Evolutionary conservation across 2,329 filamentous ascomycete species (phyloP), one percentile per base, ranked within the genome.

Genomic region (Diaporthe sp.): DNA sequence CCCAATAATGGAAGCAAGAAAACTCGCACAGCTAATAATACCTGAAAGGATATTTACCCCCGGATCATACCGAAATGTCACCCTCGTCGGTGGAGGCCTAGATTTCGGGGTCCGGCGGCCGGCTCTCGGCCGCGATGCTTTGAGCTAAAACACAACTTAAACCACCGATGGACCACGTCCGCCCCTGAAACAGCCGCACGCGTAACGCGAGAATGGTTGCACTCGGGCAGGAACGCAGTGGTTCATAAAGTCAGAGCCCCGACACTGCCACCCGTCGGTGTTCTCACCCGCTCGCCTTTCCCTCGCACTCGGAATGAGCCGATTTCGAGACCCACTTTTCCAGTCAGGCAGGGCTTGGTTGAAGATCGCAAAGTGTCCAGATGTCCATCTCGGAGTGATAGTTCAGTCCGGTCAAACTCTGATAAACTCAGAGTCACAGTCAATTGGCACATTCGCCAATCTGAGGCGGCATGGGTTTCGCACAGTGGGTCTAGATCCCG

Each of bases 351-450:
- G 35, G 42, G 13, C n/a, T 52, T 25, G 61, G 28, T 25, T 25
- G 61, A 42, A 52, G 28, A 50, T 52, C 61, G 22, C 45, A 45
- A 12, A 35, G 58, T 35, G n/a, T n/a, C n/a, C 61, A 15, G n/a
- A n/a, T n/a, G n/a, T n/a, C 30, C 28, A 12, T 35, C 38, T 38
- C 33, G 4, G 28, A n/a, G 8, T 35, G 64, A 67, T 52, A 38
- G 22, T 67, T 52, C 33, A 67, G 64, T 3, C 64, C 64, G 64
- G 64, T n/a, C 45, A 40, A 67, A 67, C 64, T 67, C 33, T 67
- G 52, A 67, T n/a, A 35, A 7, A 1, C n/a, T 2, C 45, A 22
- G 33, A 7, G 45, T 67, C 45, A 28, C n/a, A 67, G 25, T 52
- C 28, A 7, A 17, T 35, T 13, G 17, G 22, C 22, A 52, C 45